Evolutionary conservation across 768 basidiomycete species (phyloP).

Genomic region (Collybia nuda): DNA sequence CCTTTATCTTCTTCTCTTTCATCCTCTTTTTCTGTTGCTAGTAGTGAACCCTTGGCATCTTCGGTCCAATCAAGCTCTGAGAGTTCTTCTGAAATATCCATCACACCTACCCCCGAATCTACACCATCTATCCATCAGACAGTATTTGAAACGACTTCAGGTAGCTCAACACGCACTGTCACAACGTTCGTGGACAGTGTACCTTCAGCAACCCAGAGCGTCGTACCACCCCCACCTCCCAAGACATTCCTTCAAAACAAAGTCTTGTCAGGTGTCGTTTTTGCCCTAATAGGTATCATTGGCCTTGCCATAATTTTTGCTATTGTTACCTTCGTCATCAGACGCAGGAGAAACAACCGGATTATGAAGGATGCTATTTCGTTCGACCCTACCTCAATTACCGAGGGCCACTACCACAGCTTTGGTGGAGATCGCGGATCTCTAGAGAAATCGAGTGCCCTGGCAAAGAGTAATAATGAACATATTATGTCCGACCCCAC

Average conservation of each 20-base stretch:
- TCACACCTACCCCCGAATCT: constrained; percentile 11
- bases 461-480: constrained; percentile 25
- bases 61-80: constrained; percentile 8
- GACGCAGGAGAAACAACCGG: constrained; percentile 44
- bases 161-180: constrained; percentile 31
- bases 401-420: constrained; percentile 16
- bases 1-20: neutral
- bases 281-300: constrained; percentile 49
- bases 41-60: constrained; percentile 11
- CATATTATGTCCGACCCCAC: constrained; percentile 8
- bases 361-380: constrained; percentile 46
- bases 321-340: constrained; percentile 44
- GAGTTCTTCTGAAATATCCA: constrained; percentile 11
- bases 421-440: constrained; percentile 21
- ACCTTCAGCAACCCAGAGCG: constrained; percentile 20
- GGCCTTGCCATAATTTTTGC: constrained; percentile 45
- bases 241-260: constrained; percentile 63
- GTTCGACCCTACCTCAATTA: constrained; percentile 43
- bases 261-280: constrained; percentile 59
- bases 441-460: constrained; percentile 24
- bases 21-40: constrained; percentile 4
- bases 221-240: constrained; percentile 12
- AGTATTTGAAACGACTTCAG: constrained; percentile 19
- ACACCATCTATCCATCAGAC: constrained; percentile 13
- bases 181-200: constrained; percentile 24